Evolutionary conservation across 1,284 basidiomycete species (phyloP), one percentile per base, ranked within the genome.

Genomic region (Inonotus obliquus): DNA sequence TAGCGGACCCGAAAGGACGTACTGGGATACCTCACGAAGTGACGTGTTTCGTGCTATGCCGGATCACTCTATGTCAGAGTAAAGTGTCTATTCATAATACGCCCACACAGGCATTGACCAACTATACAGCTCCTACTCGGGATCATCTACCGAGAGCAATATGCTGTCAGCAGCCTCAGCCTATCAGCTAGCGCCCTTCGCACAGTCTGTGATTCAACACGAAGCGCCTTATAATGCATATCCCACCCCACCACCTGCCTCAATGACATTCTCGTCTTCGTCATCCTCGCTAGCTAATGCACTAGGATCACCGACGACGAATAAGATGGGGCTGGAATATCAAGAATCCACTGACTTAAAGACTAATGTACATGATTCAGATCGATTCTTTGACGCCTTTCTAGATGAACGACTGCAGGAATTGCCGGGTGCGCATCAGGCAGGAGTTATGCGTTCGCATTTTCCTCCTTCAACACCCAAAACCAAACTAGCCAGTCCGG

Each of bases 201-300:
- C 86, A 0, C 84, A 84, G 62, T 82, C 85, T 2, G 68, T 90
- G 21, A 79, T 88, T 59, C 85, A 87, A 58, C 80, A 81, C 19
- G 79, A 81, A 21, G 71, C 78, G 9, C 83, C 86, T 19, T 77
- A 77, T n/a, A 75, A 77, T 4, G 78, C 82, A 7, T 89, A 88
- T 72, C 85, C 86, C 1, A 86, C 87, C 1, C 85, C 85, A 17
- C 84, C 86, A 6, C 87, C 85, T 13, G 84, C 84, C 1, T 78
- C 79, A 11, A 82, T 86, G 14, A 56, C 59, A 27, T 61, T 61
- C 29, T 79, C 74, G 39, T 76, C 76, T n/a, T 82, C 86, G 0
- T 86, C 86, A 1, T 89, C 88, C 14, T 89, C 88, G 10, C 79
- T 91, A 58, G 87, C 89, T 1, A 78, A 79, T 69, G 88, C 88